Evolutionary conservation across 768 basidiomycete genomes (phyloP), one percentile per base, ranked within the genome.

Genomic region (Tubosaeta sp.): DNA sequence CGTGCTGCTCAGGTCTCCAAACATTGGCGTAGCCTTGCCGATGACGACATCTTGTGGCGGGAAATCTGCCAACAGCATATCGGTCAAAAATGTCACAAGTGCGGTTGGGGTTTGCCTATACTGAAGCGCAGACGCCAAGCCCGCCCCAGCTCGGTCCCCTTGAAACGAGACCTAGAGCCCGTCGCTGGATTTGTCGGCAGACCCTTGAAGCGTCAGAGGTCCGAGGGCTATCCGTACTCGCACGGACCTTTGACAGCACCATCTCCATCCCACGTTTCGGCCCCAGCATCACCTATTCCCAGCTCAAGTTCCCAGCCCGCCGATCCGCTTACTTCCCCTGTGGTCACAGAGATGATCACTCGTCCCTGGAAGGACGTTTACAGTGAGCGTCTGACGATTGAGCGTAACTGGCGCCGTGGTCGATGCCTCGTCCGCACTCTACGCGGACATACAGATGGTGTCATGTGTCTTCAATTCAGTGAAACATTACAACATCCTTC

Each of bases 331-430:
- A 65, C 69, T 24, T 63, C 67, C 43, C 55, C 67, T 65, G 55
- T 62, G 68, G 49, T 57, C 68, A 40, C 61, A 12, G 61, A 69
- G 22, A 72, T 74, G 14, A 59, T 80, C 53, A 94, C 91, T 14
- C 83, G 94, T 39, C 96, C 95, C 0, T 99, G 96, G 96, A 99
- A 99, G 67, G 86, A 90, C 57, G 95, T 99, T 18, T 99, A 98
- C 69, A 91, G 89, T 64, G 96, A 99, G 67, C 86, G 96, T n/a
- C 83, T 98, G 68, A 84, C 86, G 18, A 82, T 99, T 39, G 96
- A 97, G 70, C 83, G 94, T 43, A 99, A 99, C 68, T 99, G 96
- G 96, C 82, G 95, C 18, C 85, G 91, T 40, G 95, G 95, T 10
- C 83, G 91, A 29, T 95, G 86, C 69, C 85, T 79, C 6, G 86